Conservation (phyloP, 441 rosid species). For the Populus hybrid region DNA sequence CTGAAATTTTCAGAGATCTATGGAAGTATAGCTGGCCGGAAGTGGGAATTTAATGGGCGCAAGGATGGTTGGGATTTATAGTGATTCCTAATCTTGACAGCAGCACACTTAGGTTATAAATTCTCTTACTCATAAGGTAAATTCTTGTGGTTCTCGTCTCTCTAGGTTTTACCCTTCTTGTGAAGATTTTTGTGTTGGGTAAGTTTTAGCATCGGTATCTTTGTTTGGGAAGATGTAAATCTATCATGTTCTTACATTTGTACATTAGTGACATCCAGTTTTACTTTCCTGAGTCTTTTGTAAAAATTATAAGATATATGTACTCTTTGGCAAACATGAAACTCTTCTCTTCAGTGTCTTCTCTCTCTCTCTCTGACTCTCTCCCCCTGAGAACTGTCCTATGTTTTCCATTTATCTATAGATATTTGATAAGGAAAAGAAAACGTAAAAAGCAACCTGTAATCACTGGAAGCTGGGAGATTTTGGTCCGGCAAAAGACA, state of each 20-base stretch:
- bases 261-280: slow-evolving; percentile 2
- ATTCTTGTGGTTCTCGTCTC: slow-evolving; percentile 15
- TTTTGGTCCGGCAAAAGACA: not conserved
- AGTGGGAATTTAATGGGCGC: slow-evolving; percentile 58
- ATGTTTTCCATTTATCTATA: not conserved
- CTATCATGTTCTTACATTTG: not conserved
- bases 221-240: slow-evolving; percentile 27
- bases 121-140: slow-evolving; percentile 10
- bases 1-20: slow-evolving; percentile 59
- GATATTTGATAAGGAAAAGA: not conserved
- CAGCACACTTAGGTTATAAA: not conserved
- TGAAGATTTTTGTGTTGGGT: slow-evolving; percentile 22
- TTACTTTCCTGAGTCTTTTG: not conserved
- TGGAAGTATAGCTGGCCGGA: slow-evolving; percentile 55
- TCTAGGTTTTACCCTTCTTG: slow-evolving; percentile 22
- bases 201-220: not conserved
- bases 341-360: not conserved
- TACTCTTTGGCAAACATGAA: not conserved
- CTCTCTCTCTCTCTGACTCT: not conserved
- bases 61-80: slow-evolving; percentile 94
- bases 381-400: not conserved
- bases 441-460: not conserved
- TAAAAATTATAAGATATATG: not conserved
- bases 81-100: slow-evolving; percentile 6
- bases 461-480: not conserved